Percentiles rank a stretch among this genome's conserved stretches.
Evolutionary conservation across 805 yeast species (phyloP).

Genomic region (Candida dajiaensis): DNA sequence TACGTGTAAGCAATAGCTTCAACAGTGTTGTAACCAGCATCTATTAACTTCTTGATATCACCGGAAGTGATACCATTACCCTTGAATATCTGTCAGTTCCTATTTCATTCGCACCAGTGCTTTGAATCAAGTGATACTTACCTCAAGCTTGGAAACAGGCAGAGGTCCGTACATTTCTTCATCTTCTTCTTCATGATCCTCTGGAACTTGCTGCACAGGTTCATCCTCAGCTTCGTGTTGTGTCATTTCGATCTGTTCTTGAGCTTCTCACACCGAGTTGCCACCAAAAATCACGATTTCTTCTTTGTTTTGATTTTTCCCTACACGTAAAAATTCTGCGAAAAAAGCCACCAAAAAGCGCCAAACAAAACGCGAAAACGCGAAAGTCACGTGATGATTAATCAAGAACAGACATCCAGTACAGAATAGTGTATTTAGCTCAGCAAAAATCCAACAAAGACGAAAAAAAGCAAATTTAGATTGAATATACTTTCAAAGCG

Average conservation of each 20-base stretch:
- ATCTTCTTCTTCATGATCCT: slow-evolving; percentile 36
- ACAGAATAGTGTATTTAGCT: background rate
- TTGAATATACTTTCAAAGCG: too few relatives aligned
- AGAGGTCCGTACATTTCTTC: slow-evolving; percentile 54
- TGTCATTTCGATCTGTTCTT: slow-evolving; percentile 5
- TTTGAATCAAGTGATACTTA: slow-evolving; percentile 9
- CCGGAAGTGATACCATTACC: slow-evolving; percentile 82
- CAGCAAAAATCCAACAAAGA: too few relatives aligned
- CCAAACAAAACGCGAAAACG: slow-evolving; percentile 9
- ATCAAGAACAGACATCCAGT: too few relatives aligned
- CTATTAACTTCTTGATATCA: slow-evolving; percentile 75
- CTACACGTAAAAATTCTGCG: background rate
- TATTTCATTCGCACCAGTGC: background rate
- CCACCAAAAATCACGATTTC: slow-evolving; percentile 1
- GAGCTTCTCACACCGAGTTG: background rate
- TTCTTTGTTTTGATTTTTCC: slow-evolving; percentile 11
- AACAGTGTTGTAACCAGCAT: slow-evolving; percentile 82
- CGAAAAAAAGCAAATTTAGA: too few relatives aligned
- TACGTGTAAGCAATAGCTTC: slow-evolving; percentile 87
- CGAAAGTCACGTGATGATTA: slow-evolving; percentile 10
- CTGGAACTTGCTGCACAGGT: background rate
- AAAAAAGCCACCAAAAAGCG: background rate
- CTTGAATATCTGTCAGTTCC: slow-evolving; percentile 17
- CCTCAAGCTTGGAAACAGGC: slow-evolving; percentile 43
- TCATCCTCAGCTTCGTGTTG: slow-evolving; percentile 8